phyloP scores from a whole-genome alignment of 352 stramenopile genomes.

The Pythium volutum region DNA sequence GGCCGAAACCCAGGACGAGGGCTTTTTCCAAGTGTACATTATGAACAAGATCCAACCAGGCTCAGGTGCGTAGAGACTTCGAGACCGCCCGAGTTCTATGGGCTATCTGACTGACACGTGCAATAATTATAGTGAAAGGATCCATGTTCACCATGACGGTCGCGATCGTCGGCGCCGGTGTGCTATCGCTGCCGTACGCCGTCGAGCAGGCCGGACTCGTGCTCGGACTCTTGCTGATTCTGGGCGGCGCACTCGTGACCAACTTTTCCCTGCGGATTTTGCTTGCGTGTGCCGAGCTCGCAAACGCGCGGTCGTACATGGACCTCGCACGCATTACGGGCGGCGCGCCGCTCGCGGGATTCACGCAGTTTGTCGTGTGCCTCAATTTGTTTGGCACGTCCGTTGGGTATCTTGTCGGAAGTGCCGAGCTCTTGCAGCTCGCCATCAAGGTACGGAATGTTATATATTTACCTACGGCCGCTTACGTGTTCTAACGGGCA shows the following conservation, averaged over 20 bases:
- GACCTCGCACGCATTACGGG: constrained; percentile 66
- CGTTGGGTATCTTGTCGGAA: constrained; percentile 81
- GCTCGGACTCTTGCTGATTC: constrained; percentile 69
- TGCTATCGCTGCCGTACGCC: constrained; percentile 78
- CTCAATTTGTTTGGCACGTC: constrained; percentile 88
- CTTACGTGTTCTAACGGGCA: background rate
- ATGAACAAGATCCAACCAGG: constrained; percentile 82
- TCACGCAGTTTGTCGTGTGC: constrained; percentile 79
- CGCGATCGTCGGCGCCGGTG: constrained; percentile 78
- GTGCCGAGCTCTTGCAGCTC: constrained; percentile 72
- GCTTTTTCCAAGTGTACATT: constrained; percentile 72
- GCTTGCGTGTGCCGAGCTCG: constrained; percentile 73
- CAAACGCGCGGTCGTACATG: constrained; percentile 80
- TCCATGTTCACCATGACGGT: constrained; percentile 91
- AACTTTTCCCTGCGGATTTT: constrained; percentile 83
- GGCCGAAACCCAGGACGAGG: constrained; percentile 27
- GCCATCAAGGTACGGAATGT: constrained; percentile 32
- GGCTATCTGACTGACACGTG: too few relatives aligned
- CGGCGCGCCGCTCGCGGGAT: constrained; percentile 55
- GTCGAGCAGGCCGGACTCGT: constrained; percentile 74
- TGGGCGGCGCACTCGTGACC: constrained; percentile 57
- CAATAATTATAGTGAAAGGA: constrained; percentile 76
- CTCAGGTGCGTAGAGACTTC: constrained; percentile 44
- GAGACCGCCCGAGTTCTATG: too few relatives aligned
- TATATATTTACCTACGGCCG: background rate